These are phyloP conservation scores for Phialocephala subalpina DNA, from an alignment of 2,329 filamentous ascomycete genomes.

Conservation along the genomic window DNA sequence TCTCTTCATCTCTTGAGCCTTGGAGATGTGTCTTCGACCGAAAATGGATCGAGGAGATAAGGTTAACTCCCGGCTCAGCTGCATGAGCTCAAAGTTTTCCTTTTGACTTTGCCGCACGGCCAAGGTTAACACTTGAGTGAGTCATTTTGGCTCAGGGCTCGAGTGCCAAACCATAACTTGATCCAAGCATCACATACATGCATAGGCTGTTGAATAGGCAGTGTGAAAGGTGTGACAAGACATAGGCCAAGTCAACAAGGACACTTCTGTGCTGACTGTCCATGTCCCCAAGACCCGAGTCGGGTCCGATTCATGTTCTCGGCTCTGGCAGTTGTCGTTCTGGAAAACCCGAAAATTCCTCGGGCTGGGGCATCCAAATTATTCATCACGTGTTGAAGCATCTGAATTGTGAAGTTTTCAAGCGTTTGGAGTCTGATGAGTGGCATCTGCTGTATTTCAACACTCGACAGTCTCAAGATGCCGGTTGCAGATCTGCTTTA, in stretches of 20 bases:
- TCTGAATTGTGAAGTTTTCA: not conserved
- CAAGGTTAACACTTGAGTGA: too few species aligned
- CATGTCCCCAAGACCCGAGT: not conserved
- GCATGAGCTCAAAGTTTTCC: not conserved
- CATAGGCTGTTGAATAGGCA: too few species aligned
- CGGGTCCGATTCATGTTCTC: not conserved
- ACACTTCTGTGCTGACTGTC: not conserved
- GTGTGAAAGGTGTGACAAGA: too few species aligned
- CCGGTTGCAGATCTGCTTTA: too few species aligned
- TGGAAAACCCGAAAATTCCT: not conserved
- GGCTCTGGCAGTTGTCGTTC: not conserved
- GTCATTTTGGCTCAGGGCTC: too few species aligned
- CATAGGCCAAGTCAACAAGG: not conserved
- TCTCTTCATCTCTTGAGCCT: not conserved
- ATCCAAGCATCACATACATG: not conserved
- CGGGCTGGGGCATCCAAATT: too few species aligned
- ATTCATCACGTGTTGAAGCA: not conserved
- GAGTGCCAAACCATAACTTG: too few species aligned
- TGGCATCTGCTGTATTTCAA: not conserved
- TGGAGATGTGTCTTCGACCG: not conserved
- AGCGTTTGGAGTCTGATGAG: not conserved
- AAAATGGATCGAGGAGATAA: too few species aligned
- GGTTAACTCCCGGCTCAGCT: too few species aligned
- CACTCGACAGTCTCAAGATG: too few species aligned
- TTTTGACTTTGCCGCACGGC: too few species aligned